Conservation (phyloP, 306 rosid species). For the Senna tora region DNA sequence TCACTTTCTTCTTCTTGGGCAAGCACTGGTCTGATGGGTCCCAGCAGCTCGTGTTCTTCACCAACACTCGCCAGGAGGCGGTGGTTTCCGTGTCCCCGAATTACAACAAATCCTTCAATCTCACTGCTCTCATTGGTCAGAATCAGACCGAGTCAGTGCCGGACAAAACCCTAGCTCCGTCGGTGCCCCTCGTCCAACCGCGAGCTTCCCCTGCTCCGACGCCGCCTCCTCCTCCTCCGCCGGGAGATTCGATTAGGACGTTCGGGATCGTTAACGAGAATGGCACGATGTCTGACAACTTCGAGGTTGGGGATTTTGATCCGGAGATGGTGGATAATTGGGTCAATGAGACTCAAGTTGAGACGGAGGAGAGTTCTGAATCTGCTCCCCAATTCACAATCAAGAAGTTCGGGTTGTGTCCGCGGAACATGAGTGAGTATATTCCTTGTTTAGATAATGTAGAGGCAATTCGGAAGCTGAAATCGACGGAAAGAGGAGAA, state of each 20-base stretch:
- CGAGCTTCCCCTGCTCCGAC: neutral
- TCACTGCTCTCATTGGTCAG: slow-evolving; percentile 50
- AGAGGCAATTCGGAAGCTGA: slow-evolving; percentile 63
- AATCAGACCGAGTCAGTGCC: slow-evolving; percentile 34
- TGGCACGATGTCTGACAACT: slow-evolving; percentile 85
- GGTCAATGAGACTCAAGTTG: slow-evolving; percentile 61
- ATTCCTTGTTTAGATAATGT: slow-evolving; percentile 91
- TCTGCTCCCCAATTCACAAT: slow-evolving; percentile 37
- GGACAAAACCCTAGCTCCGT: slow-evolving; percentile 32
- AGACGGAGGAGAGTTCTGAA: slow-evolving; percentile 24
- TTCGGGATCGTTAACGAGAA: slow-evolving; percentile 80
- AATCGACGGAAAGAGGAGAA: slow-evolving; percentile 71
- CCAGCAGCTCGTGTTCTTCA: slow-evolving; percentile 79
- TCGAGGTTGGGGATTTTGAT: slow-evolving; percentile 76
- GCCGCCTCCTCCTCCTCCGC: slow-evolving; percentile 38
- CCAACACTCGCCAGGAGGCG: slow-evolving; percentile 40
- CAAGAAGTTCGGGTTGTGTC: slow-evolving; percentile 64
- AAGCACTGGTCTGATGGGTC: slow-evolving; percentile 71
- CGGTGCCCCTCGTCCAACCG: neutral
- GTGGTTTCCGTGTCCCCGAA: slow-evolving; percentile 69
- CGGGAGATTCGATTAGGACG: slow-evolving; percentile 42
- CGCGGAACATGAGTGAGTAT: slow-evolving; percentile 65
- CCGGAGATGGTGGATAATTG: slow-evolving; percentile 70
- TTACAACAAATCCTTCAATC: slow-evolving; percentile 45
- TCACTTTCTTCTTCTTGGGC: slow-evolving; percentile 77